Conservation (phyloP, 768 basidiomycete genomes). For the Collybiopsis luxurians region DNA sequence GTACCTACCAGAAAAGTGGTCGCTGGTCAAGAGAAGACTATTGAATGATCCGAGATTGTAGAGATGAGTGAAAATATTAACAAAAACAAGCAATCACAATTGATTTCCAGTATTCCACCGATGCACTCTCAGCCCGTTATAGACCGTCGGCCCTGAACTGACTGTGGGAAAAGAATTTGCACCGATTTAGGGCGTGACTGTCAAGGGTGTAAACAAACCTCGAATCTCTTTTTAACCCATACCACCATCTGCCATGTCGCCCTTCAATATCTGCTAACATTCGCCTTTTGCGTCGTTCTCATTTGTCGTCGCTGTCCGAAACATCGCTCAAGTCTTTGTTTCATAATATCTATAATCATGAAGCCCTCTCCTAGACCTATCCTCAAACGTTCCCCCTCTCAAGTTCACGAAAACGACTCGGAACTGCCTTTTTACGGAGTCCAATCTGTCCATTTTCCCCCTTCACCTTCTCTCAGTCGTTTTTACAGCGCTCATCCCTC, state of each 20-base stretch:
- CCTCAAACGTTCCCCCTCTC: conserved; percentile 45
- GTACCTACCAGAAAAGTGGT: too few relatives aligned
- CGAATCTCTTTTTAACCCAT: conserved; percentile 8
- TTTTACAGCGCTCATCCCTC: conserved; percentile 54
- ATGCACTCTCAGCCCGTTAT: too few relatives aligned
- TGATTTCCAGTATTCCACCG: too few relatives aligned
- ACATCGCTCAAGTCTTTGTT: neutral
- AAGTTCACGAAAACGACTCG: conserved; percentile 17
- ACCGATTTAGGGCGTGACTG: neutral
- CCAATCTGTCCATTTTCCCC: conserved; percentile 49
- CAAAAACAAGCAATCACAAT: too few relatives aligned
- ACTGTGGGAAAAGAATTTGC: too few relatives aligned
- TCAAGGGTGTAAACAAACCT: neutral
- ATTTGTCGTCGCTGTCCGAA: conserved; percentile 5
- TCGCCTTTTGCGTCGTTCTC: conserved; percentile 1
- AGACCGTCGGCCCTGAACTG: too few relatives aligned
- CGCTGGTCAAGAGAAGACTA: too few relatives aligned
- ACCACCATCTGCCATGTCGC: conserved; percentile 5
- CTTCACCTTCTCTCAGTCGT: conserved; percentile 48
- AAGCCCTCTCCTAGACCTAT: conserved; percentile 46
- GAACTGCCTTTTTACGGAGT: conserved; percentile 21
- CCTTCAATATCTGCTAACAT: conserved; percentile 6
- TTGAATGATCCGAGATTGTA: too few relatives aligned
- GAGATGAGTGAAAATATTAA: too few relatives aligned
- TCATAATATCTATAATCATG: neutral